A percentile compares a stretch with the other conserved stretches of the same genome.
phyloP scores from a whole-genome alignment of 768 basidiomycete genomes.

The Suillus spraguei region DNA sequence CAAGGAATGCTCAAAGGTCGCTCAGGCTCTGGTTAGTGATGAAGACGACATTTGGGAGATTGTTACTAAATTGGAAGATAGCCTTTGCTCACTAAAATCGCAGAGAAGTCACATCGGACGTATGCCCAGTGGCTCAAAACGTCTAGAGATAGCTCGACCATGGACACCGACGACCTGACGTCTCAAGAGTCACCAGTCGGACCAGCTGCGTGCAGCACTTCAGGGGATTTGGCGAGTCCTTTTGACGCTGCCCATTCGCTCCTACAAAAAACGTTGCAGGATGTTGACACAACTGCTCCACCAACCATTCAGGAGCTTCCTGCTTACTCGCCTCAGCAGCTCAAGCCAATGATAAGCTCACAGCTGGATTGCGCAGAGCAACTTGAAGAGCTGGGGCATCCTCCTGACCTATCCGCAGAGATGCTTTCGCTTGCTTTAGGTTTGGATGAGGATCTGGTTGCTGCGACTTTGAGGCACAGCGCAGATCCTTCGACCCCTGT shows the following conservation, averaged over 20 bases:
- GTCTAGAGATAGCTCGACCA: slow-evolving; percentile 19
- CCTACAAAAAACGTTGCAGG: slow-evolving; percentile 26
- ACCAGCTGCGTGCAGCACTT: slow-evolving; percentile 7
- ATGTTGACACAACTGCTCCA: slow-evolving; percentile 23
- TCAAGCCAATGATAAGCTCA: slow-evolving; percentile 14
- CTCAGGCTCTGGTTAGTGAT: slow-evolving; percentile 55
- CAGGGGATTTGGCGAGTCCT: slow-evolving; percentile 12
- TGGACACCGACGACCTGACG: slow-evolving; percentile 33
- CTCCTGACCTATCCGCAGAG: slow-evolving; percentile 35
- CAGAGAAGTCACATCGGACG: slow-evolving; percentile 50
- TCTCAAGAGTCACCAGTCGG: slow-evolving; percentile 8
- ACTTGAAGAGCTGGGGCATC: slow-evolving; percentile 17
- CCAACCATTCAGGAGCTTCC: slow-evolving; percentile 27
- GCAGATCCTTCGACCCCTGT: slow-evolving; percentile 21
- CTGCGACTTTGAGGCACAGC: slow-evolving; percentile 18
- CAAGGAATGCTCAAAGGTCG: slow-evolving; percentile 59
- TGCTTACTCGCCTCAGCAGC: slow-evolving; percentile 23
- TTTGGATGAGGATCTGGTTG: slow-evolving; percentile 29
- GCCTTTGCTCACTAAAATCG: slow-evolving; percentile 59
- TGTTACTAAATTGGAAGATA: slow-evolving; percentile 23
- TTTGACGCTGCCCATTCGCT: slow-evolving; percentile 29
- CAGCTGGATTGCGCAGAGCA: slow-evolving; percentile 23
- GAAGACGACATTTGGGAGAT: not conserved
- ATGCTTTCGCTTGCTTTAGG: slow-evolving; percentile 35
- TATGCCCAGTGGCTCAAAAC: slow-evolving; percentile 44